Conservation (phyloP, 768 basidiomycete species). For the Pluteus cervinus region DNA sequence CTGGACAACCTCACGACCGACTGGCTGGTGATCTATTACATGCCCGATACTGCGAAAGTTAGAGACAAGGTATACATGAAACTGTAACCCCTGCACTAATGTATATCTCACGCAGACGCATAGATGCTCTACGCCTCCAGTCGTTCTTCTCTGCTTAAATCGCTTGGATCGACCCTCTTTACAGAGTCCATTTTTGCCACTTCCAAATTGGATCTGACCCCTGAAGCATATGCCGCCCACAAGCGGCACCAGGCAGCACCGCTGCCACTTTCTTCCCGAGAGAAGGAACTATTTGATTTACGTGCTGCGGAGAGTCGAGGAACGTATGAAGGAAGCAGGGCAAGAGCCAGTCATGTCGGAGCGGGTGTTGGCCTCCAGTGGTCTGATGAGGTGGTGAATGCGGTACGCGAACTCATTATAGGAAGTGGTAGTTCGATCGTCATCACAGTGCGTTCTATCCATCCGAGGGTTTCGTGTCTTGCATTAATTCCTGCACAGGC, state of each 20-base stretch:
- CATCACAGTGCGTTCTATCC: conserved; percentile 48
- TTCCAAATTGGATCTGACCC: conserved; percentile 56
- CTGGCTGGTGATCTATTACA: conserved; percentile 76
- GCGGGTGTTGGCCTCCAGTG: conserved; percentile 62
- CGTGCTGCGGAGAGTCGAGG: conserved; percentile 58
- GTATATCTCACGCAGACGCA: too few relatives aligned
- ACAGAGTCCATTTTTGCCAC: conserved; percentile 77
- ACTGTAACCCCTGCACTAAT: conserved; percentile 1
- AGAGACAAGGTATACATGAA: conserved; percentile 61
- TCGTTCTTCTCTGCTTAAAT: conserved; percentile 59
- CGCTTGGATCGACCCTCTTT: conserved; percentile 71
- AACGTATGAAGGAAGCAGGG: conserved; percentile 53
- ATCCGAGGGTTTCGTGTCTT: conserved; percentile 1
- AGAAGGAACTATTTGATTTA: conserved; percentile 77
- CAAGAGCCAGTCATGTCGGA: conserved; percentile 50
- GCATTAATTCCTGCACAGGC: conserved; percentile 32
- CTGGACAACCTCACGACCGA: conserved; percentile 52
- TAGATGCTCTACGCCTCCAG: conserved; percentile 91
- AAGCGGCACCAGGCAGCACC: conserved; percentile 66
- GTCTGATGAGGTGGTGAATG: conserved; percentile 57
- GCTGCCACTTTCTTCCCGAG: conserved; percentile 75
- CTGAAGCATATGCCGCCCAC: conserved; percentile 70
- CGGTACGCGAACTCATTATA: conserved; percentile 51
- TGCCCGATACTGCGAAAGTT: conserved; percentile 76
- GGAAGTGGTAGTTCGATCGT: conserved; percentile 49